Conservation (phyloP, 768 basidiomycete species). For the Phylloporus arenicola region DNA sequence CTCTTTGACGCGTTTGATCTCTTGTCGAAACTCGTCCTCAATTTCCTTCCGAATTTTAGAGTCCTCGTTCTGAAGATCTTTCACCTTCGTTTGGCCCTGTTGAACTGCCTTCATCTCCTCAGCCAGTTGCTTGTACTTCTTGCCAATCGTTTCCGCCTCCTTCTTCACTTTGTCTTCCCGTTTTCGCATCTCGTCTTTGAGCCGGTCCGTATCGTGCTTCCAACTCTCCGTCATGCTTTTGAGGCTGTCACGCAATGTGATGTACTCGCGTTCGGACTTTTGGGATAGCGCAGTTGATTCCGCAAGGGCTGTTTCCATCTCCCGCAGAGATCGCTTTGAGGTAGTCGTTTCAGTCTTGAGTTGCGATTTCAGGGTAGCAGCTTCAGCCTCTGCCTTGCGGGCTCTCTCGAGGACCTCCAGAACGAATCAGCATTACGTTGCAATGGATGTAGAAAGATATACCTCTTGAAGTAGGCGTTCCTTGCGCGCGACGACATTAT, state of each 20-base stretch:
- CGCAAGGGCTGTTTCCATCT: constrained; percentile 69
- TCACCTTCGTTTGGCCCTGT: constrained; percentile 41
- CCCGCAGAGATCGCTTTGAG: constrained; percentile 70
- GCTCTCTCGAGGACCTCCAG: constrained; percentile 73
- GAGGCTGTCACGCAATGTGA: constrained; percentile 70
- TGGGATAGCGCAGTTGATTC: constrained; percentile 75
- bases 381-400: constrained; percentile 79
- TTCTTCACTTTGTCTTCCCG: constrained; percentile 63
- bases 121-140: constrained; percentile 62
- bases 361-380: constrained; percentile 58
- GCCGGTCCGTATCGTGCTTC: constrained; percentile 65
- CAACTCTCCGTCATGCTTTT: constrained; percentile 68
- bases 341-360: constrained; percentile 68
- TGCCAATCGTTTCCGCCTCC: constrained; percentile 64
- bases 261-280: constrained; percentile 80
- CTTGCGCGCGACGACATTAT: constrained; percentile 83
- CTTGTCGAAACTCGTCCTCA: constrained; percentile 54
- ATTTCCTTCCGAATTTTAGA: constrained; percentile 47
- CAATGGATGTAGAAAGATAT: constrained; percentile 10
- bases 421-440: constrained; percentile 1
- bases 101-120: constrained; percentile 58
- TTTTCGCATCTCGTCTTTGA: constrained; percentile 69
- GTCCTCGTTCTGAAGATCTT: constrained; percentile 47
- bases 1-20: constrained; percentile 49
- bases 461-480: constrained; percentile 86